These are phyloP conservation scores for Pterulicium gracile DNA, from an alignment of 1,284 basidiomycete genomes.

Conservation along the genomic window DNA sequence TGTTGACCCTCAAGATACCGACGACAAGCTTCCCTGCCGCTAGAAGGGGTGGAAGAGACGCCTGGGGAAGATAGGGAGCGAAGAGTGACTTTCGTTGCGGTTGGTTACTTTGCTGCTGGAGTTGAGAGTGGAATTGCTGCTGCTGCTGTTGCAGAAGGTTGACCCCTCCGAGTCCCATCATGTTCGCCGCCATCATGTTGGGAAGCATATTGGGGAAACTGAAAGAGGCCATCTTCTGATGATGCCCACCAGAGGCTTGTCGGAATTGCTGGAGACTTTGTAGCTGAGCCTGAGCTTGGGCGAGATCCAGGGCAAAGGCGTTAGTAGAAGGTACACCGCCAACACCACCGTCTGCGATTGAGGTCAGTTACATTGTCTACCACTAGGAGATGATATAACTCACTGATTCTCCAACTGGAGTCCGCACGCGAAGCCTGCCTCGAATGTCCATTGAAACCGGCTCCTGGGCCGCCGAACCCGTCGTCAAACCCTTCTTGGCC, in stretches of 20 bases:
- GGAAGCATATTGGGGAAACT: conserved; percentile 96
- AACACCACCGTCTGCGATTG: conserved; percentile 54
- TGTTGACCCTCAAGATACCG: conserved; percentile 95
- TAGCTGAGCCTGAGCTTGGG: conserved; percentile 92
- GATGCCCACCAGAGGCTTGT: conserved; percentile 88
- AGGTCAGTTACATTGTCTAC: conserved; percentile 4
- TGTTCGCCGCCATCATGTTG: conserved; percentile 91
- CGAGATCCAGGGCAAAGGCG: conserved; percentile 70
- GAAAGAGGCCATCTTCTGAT: conserved; percentile 95
- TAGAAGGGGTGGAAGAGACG: conserved; percentile 91
- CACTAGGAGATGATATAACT: conserved; percentile 22
- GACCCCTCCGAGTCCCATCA: conserved; percentile 81
- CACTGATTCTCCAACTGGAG: conserved; percentile 83
- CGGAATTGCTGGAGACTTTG: conserved; percentile 96
- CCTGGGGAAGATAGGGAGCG: conserved; percentile 97
- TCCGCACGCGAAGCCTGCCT: conserved; percentile 70
- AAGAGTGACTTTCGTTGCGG: conserved; percentile 98
- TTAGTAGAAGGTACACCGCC: conserved; percentile 55
- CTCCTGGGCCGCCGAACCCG: conserved; percentile 47
- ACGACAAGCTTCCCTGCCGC: conserved; percentile 98
- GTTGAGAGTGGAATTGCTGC: conserved; percentile 81
- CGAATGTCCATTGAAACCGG: conserved; percentile 55
- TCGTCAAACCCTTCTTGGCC: conserved; percentile 65
- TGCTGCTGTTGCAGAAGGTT: conserved; percentile 80
- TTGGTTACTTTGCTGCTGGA: conserved; percentile 82